Conservation (phyloP, 352 stramenopile genomes). For the Phytophthora sp. region DNA sequence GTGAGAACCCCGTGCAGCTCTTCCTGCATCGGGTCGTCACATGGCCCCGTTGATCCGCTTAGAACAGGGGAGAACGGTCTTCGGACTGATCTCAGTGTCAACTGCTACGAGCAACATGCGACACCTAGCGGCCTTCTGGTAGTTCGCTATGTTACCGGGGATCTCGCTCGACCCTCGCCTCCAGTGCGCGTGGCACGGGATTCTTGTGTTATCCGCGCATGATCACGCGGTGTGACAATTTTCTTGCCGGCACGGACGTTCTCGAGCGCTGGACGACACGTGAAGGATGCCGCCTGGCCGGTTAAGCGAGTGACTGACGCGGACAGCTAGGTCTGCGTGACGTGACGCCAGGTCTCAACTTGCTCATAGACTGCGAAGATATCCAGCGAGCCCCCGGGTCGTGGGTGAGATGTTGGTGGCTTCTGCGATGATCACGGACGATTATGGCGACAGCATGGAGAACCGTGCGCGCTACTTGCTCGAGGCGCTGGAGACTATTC, state of each 20-base stretch:
- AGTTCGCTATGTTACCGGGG: constrained; percentile 66
- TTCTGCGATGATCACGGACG: constrained; percentile 78
- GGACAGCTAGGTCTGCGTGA: constrained; percentile 77
- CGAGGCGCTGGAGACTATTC: constrained; percentile 71
- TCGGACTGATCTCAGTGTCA: constrained; percentile 47
- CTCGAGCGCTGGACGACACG: constrained; percentile 58
- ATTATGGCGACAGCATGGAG: constrained; percentile 87
- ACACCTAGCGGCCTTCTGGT: constrained; percentile 51
- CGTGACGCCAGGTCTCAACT: constrained; percentile 51
- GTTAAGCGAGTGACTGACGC: constrained; percentile 70
- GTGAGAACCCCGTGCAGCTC: constrained; percentile 57
- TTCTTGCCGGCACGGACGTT: constrained; percentile 43
- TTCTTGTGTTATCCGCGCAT: constrained; percentile 47
- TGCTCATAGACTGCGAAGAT: constrained; percentile 67
- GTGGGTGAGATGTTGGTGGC: constrained; percentile 44
- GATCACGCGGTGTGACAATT: no score
- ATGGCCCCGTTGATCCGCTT: constrained; percentile 71
- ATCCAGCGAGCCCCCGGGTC: constrained; percentile 52
- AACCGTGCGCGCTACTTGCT: constrained; percentile 85
- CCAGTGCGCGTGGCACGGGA: constrained; percentile 64
- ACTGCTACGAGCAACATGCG: constrained; percentile 68
- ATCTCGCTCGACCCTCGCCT: constrained; percentile 75
- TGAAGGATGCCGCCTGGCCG: constrained; percentile 61
- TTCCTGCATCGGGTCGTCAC: constrained; percentile 69
- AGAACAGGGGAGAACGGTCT: constrained; percentile 48